Conservation (phyloP, 805 yeast genomes). For the Ogataea populi-albae region DNA sequence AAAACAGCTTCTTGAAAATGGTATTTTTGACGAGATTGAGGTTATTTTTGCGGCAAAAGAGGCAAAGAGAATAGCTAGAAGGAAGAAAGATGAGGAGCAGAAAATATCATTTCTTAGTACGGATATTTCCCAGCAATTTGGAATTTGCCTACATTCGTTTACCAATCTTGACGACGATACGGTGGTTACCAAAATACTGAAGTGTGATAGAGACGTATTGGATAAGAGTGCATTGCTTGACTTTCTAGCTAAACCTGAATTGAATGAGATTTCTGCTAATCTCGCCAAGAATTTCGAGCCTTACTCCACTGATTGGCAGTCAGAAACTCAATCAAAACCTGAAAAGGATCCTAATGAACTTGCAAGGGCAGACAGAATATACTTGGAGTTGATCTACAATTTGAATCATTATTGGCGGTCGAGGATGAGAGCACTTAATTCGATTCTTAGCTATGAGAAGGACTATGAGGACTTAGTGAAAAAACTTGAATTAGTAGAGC, state of each 20-base stretch:
- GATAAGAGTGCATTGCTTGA: slow-evolving; percentile 75
- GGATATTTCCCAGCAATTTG: slow-evolving; percentile 91
- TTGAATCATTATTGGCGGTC: slow-evolving; percentile 89
- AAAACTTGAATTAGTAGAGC: slow-evolving; percentile 69
- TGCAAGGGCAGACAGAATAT: slow-evolving; percentile 84
- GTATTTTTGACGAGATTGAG: slow-evolving; percentile 82
- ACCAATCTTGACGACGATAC: slow-evolving; percentile 59
- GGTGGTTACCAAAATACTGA: slow-evolving; percentile 66
- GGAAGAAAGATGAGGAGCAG: slow-evolving; percentile 45
- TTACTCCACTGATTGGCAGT: slow-evolving; percentile 69
- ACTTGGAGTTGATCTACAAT: slow-evolving; percentile 77
- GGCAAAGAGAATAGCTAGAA: slow-evolving; percentile 46
- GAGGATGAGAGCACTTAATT: slow-evolving; percentile 77
- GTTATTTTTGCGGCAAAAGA: slow-evolving; percentile 84
- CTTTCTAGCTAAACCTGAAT: slow-evolving; percentile 71
- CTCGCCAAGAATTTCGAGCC: slow-evolving; percentile 74
- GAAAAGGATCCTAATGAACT: slow-evolving; percentile 73
- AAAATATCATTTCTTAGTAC: slow-evolving; percentile 72
- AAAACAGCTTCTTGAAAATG: slow-evolving; percentile 65
- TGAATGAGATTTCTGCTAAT: slow-evolving; percentile 71
- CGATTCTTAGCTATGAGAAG: slow-evolving; percentile 67
- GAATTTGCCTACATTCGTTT: slow-evolving; percentile 84
- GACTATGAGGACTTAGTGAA: slow-evolving; percentile 71
- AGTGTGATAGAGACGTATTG: slow-evolving; percentile 71
- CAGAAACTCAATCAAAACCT: slow-evolving; percentile 40